These are phyloP conservation scores for Pseudocercospora pini-densiflorae DNA, from an alignment of 2,329 filamentous ascomycete species.

Conservation along the genomic window DNA sequence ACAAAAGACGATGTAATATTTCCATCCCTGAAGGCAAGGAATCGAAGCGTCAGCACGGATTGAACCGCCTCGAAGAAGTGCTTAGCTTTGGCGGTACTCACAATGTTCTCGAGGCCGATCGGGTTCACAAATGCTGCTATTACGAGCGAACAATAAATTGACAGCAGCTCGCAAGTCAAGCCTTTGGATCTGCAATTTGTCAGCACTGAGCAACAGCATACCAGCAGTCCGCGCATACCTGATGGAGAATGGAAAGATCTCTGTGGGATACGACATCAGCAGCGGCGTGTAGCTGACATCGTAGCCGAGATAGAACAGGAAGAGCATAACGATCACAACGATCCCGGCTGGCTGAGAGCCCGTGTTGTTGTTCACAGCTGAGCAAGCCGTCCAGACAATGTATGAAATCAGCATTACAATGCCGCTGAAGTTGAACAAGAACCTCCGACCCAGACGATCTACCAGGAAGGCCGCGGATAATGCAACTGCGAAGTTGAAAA, in stretches of 20 bases:
- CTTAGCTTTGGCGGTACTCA: neutral
- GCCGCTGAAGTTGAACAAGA: conserved; percentile 24
- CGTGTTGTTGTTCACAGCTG: conserved; percentile 26
- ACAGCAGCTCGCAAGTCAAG: conserved; percentile 31
- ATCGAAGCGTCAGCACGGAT: neutral
- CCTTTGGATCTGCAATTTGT: conserved; percentile 29
- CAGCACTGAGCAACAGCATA: neutral
- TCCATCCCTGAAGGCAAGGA: conserved; percentile 28
- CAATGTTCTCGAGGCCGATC: conserved; percentile 37
- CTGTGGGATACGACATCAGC: conserved; percentile 32
- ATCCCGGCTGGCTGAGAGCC: conserved; percentile 29
- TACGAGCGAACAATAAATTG: conserved; percentile 34
- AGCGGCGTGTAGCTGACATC: conserved; percentile 30
- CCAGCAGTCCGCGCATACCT: conserved; percentile 1
- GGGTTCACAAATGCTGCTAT: conserved; percentile 45
- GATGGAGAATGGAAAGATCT: conserved; percentile 32
- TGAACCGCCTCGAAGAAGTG: neutral
- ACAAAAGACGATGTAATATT: conserved; percentile 38
- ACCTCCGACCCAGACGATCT: conserved; percentile 23
- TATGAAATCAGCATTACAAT: conserved; percentile 25
- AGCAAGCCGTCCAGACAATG: conserved; percentile 27
- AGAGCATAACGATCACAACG: conserved; percentile 31
- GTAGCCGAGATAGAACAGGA: conserved; percentile 31
- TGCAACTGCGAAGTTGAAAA: conserved; percentile 27
- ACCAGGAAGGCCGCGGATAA: conserved; percentile 24